Percentiles rank a stretch among this genome's conserved stretches.
Evolutionary conservation across 139 green algal genomes (phyloP).

Genomic region (Haematococcus sp.): DNA sequence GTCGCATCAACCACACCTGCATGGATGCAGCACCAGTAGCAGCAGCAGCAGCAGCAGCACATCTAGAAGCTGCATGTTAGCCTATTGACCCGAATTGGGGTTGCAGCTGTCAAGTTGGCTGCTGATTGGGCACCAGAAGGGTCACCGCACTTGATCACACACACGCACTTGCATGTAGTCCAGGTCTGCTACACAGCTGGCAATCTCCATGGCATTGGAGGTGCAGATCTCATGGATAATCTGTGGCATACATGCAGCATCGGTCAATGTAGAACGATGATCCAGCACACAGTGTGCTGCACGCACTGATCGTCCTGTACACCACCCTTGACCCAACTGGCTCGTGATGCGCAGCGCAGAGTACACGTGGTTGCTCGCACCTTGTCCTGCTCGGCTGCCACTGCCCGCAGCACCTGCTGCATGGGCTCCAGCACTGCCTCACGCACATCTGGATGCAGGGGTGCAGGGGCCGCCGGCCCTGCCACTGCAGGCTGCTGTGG

Average conservation of each 20-base stretch:
- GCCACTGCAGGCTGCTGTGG: neutral
- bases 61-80: too few relatives aligned
- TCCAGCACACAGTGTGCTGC: neutral
- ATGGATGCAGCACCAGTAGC: too few relatives aligned
- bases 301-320: too few relatives aligned
- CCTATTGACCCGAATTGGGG: too few relatives aligned
- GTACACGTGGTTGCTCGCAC: conserved; percentile 6
- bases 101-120: too few relatives aligned
- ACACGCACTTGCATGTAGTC: conserved; percentile 6
- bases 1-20: neutral
- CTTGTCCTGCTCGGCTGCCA: conserved; percentile 46
- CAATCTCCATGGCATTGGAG: conserved; percentile 59
- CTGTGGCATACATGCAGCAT: conserved; percentile 16
- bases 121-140: too few relatives aligned
- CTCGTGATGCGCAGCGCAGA: too few relatives aligned
- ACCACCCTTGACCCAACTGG: too few relatives aligned
- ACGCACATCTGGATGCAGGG: conserved; percentile 11
- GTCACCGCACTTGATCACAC: neutral
- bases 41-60: too few relatives aligned
- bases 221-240: conserved; percentile 52
- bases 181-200: conserved; percentile 51
- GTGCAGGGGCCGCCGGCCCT: neutral
- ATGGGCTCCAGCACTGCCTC: conserved; percentile 27
- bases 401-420: conserved; percentile 24
- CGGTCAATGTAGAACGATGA: neutral